Evolutionary conservation across 768 basidiomycete species (phyloP), one percentile per base, ranked within the genome.

Genomic region (Rhizopogon vesiculosus): DNA sequence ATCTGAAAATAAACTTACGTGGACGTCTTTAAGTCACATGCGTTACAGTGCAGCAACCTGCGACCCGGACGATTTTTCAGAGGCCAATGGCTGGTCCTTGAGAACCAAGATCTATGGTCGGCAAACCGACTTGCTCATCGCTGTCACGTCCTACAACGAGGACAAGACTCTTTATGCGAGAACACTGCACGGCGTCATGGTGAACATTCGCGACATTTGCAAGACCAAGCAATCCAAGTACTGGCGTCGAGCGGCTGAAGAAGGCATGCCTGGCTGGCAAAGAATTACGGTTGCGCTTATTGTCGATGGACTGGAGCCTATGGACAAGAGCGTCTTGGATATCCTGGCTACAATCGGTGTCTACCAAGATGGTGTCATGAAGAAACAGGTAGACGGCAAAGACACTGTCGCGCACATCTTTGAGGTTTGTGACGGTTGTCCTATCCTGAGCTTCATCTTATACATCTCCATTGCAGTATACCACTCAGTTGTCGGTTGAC

Each of bases 171-270:
- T 93, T n/a, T 91, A 93, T 65, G 84, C 91, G 28, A 86, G 89
- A 60, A 98, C 96, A 0, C 77, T 98, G 41, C 96, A 98, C 66
- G 91, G 91, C 59, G 88, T 98, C 64, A 98, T 98, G 95, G 72
- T 96, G 59, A 98, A 99, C 72, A 96, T 98, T 58, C 89, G 95
- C 61, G 90, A 98, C 64, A 98, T 98, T 61, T 95, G 93, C 82
- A 93, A 89, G 74, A 94, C 92, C 42, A 95, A 95, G 70, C 89
- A 90, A 65, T 92, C 89, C 59, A 93, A 93, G 70, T 96, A 89
- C 73, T 93, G 93, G 91, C 80, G 87, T 43, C 80, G 84, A 56
- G 81, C 80, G 51, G 86, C 91, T 9, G 90, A 92, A 69, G 90
- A 92, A 66, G 91, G 91, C 43, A 79, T 81, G 53, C 90, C 91